Evolutionary conservation across 306 rosid genomes (phyloP), one percentile per base, ranked within the genome.

Genomic region (Medicago arabica): DNA sequence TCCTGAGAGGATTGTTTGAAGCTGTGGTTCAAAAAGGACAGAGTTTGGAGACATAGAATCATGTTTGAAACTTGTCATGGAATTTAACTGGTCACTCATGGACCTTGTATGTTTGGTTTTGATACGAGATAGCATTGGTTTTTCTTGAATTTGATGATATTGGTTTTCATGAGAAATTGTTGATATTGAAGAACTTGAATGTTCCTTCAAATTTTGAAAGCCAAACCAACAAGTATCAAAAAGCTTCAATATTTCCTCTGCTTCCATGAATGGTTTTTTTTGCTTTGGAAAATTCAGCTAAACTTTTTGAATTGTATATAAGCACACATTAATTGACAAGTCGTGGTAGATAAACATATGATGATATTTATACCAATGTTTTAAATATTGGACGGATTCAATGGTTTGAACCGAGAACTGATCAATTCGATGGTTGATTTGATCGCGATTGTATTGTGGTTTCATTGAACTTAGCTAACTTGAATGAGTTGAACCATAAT

Each of bases 171-270:
- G 63, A 72, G 67, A 83, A 65, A 6, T 85, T 68, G 85, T 68
- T 46, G 80, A 79, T 49, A 14, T 66, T 19, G 44, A 28, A 28
- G 75, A 74, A 72, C 16, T 67, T 31, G 76, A 40, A 64, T 59
- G 36, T 36, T 75, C 81, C 66, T 83, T 75, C 75, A 89, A 50
- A 62, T 77, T 80, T 43, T 60, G 68, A 13, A 15, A 53, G 71
- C 87, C 88, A 67, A 87, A 91, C 98, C 97, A 94, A 78, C n/a
- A 81, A 47, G 66, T 87, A 68, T 90, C 95, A 34, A 76, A 87
- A 47, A 91, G 88, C 23, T 88, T 74, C 76, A 91, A 39, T 31
- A 88, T 46, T 72, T 79, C 66, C 40, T 81, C 93, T 5, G 89
- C 88, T 44, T 94, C 91, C 98, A 94, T 94, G 5, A 79, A 61